Conservation (phyloP, 768 basidiomycete genomes). For the Lentinula lateritia region DNA sequence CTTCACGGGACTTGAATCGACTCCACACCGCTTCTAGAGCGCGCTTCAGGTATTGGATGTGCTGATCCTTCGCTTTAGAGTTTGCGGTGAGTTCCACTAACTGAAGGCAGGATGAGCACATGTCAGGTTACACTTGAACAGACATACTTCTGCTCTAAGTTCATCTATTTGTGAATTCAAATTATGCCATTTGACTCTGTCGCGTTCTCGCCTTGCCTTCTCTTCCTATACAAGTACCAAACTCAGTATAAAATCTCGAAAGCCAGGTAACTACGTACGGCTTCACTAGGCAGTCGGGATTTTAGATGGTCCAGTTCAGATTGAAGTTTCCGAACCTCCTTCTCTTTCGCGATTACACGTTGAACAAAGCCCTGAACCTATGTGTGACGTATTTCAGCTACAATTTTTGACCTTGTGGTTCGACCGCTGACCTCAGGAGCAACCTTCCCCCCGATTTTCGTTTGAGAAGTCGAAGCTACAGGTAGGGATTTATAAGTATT, state of each 20-base stretch:
- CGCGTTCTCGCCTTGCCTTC: slow-evolving; percentile 69
- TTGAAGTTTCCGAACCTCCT: slow-evolving; percentile 70
- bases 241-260: neutral
- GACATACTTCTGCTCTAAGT: slow-evolving; percentile 59
- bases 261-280: slow-evolving; percentile 35
- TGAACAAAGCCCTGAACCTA: slow-evolving; percentile 75
- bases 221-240: slow-evolving; percentile 46
- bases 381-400: neutral
- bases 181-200: slow-evolving; percentile 64
- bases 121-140: neutral
- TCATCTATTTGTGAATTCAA: slow-evolving; percentile 71
- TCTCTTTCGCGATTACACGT: slow-evolving; percentile 80
- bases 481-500: slow-evolving; percentile 57
- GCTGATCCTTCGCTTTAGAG: slow-evolving; percentile 54
- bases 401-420: neutral
- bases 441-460: slow-evolving; percentile 39
- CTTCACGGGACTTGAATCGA: slow-evolving; percentile 59
- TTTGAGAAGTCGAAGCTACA: slow-evolving; percentile 24
- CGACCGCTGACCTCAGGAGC: slow-evolving; percentile 48
- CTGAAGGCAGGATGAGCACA: neutral
- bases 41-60: slow-evolving; percentile 70
- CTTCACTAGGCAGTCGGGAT: slow-evolving; percentile 52
- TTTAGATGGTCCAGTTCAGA: slow-evolving; percentile 63
- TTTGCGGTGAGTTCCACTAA: slow-evolving; percentile 19
- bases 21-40: slow-evolving; percentile 87